Evolutionary conservation across 108 stramenopile species (phyloP).

Genomic region (Skeletonema menzelii): DNA sequence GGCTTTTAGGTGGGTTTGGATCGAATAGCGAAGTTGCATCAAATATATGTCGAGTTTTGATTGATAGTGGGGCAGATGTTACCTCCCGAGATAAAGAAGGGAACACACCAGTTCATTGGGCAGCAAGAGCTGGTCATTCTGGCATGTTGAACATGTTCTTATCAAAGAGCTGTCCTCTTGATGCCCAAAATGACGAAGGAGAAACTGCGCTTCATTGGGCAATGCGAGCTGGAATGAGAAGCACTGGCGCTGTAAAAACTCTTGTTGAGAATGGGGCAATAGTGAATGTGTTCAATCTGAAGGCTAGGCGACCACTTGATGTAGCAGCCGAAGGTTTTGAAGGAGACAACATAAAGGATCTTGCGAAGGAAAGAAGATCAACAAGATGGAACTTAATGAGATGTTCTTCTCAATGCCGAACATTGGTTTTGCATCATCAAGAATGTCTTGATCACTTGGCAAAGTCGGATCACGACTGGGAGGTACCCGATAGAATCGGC

Average conservation of each 20-base stretch:
- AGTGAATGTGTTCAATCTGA: constrained; percentile 62
- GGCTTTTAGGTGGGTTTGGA: constrained; percentile 45
- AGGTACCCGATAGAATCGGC: constrained; percentile 79
- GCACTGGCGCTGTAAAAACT: constrained; percentile 52
- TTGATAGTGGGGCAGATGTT: constrained; percentile 63
- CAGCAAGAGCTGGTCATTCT: constrained; percentile 75
- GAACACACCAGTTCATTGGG: constrained; percentile 86
- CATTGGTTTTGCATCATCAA: constrained; percentile 87
- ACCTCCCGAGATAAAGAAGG: constrained; percentile 61
- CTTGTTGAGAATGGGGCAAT: constrained; percentile 77
- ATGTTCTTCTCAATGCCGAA: constrained; percentile 65
- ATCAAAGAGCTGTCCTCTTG: constrained; percentile 59
- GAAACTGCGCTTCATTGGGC: constrained; percentile 91
- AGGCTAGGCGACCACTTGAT: constrained; percentile 77
- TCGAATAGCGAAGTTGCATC: constrained; percentile 34
- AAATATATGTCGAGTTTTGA: constrained; percentile 57
- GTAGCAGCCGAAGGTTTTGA: constrained; percentile 83
- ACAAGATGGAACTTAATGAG: constrained; percentile 60
- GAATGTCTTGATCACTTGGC: constrained; percentile 88
- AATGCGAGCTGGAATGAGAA: constrained; percentile 66
- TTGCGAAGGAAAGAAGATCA: constrained; percentile 50
- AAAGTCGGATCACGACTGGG: constrained; percentile 84
- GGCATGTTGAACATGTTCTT: constrained; percentile 64
- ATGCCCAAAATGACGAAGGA: constrained; percentile 76
- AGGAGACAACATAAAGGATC: constrained; percentile 40